Evolutionary conservation across 495 filamentous ascomycete genomes (phyloP).

Genomic region (Talaromyces adpressus): DNA sequence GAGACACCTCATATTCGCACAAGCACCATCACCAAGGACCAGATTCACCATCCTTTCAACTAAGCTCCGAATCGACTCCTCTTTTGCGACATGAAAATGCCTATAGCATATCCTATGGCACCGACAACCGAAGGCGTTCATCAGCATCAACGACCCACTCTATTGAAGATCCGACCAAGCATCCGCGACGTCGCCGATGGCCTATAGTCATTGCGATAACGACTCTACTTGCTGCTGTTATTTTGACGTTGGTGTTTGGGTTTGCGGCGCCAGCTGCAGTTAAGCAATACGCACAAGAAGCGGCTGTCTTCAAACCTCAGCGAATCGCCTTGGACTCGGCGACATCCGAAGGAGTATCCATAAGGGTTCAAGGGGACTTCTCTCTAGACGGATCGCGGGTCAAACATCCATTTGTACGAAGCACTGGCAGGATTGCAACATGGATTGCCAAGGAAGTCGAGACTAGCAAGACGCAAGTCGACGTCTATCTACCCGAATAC

Average conservation of each 20-base stretch:
- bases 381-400: slow-evolving; percentile 70
- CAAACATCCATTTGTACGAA: slow-evolving; percentile 57
- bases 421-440: slow-evolving; percentile 69
- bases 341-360: slow-evolving; percentile 65
- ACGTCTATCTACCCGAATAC: slow-evolving; percentile 81
- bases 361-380: slow-evolving; percentile 74
- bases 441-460: slow-evolving; percentile 74
- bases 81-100: slow-evolving; percentile 29
- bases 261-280: slow-evolving; percentile 76
- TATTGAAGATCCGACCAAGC: neutral
- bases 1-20: slow-evolving; percentile 9
- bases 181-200: slow-evolving; percentile 33
- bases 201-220: slow-evolving; percentile 48
- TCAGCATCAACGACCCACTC: slow-evolving; percentile 11
- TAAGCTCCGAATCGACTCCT: slow-evolving; percentile 39
- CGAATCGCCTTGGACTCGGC: slow-evolving; percentile 77
- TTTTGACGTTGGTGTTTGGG: slow-evolving; percentile 51
- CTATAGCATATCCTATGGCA: slow-evolving; percentile 20
- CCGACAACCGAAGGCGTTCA: slow-evolving; percentile 15
- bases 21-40: slow-evolving; percentile 6
- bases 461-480: slow-evolving; percentile 58
- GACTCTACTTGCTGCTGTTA: slow-evolving; percentile 37
- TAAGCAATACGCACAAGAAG: slow-evolving; percentile 78
- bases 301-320: slow-evolving; percentile 71
- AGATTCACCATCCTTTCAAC: slow-evolving; percentile 22